Percentiles rank a stretch among this genome's conserved stretches.
Evolutionary conservation across 169 alveolate genomes (phyloP).

Genomic region (Plasmodium sp.): DNA sequence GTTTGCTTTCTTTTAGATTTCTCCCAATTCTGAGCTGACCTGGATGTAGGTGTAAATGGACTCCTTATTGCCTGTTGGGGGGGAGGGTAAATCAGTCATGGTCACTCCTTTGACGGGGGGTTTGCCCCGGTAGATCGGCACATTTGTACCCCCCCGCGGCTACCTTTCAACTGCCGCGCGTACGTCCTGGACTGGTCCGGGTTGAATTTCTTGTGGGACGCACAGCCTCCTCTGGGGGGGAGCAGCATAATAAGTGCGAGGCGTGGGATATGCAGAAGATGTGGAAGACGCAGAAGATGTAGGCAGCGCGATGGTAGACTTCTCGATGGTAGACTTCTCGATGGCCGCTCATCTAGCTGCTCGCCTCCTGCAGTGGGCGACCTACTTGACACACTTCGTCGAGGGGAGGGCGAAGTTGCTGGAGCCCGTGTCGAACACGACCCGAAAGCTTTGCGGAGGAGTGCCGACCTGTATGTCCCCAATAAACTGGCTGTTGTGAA

Average conservation of each 20-base stretch:
- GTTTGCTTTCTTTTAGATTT: neutral
- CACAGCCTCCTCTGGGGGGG: conserved; percentile 88
- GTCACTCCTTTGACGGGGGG: neutral
- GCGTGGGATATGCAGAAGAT: neutral
- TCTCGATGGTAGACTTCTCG: no score
- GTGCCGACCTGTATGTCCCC: conserved; percentile 92
- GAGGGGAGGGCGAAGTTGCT: conserved; percentile 93
- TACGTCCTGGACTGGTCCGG: conserved; percentile 85
- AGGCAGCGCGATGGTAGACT: neutral
- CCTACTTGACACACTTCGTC: conserved; percentile 79
- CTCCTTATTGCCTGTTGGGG: conserved; percentile 31
- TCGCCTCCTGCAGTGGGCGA: neutral
- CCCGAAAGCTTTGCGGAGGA: conserved; percentile 90
- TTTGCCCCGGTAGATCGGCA: neutral
- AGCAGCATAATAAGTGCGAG: neutral
- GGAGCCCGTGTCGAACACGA: conserved; percentile 91
- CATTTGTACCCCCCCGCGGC: neutral
- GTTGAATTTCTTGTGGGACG: conserved; percentile 88
- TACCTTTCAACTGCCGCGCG: conserved; percentile 46
- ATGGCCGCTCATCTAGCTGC: neutral
- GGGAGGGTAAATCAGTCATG: neutral
- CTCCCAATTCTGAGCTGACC: neutral
- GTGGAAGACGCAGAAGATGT: neutral
- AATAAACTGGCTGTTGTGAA: conserved; percentile 92
- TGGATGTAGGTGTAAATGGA: conserved; percentile 58